Percentiles rank a stretch among this genome's conserved stretches.
Conservation (phyloP, 2,329 filamentous ascomycete genomes). For the Trichoderma lentiforme region DNA sequence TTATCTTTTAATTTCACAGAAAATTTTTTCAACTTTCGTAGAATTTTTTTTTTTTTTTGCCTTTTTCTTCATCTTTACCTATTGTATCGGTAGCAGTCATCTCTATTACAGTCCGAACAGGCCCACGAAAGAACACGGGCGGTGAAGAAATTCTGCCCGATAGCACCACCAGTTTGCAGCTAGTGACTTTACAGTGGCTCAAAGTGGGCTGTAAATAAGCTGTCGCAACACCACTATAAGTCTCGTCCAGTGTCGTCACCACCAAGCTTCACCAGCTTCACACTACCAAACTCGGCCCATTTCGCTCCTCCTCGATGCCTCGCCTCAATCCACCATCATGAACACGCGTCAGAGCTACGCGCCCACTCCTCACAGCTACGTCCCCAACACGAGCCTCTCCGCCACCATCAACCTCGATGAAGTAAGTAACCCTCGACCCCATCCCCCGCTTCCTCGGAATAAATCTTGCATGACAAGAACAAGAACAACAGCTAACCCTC, state of each 20-base stretch:
- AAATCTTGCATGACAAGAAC: background rate
- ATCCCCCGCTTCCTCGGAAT: background rate
- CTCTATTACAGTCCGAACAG: too few relatives aligned
- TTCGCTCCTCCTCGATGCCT: conserved; percentile 28
- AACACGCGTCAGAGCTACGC: conserved; percentile 71
- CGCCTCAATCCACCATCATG: conserved; percentile 40
- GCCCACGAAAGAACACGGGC: conserved; percentile 25
- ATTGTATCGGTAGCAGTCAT: too few relatives aligned
- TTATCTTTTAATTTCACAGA: background rate
- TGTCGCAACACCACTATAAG: conserved; percentile 6
- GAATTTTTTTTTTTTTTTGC: too few relatives aligned
- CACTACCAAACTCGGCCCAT: background rate
- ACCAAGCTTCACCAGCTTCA: background rate
- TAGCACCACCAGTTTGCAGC: background rate
- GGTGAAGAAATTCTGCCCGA: conserved; percentile 36
- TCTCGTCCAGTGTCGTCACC: background rate
- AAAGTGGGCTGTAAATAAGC: background rate
- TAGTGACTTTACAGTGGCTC: background rate
- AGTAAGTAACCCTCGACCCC: conserved; percentile 47
- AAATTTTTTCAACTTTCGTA: too few relatives aligned
- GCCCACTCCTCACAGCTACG: conserved; percentile 86
- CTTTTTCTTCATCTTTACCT: background rate
- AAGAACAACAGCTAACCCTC: conserved; percentile 18
- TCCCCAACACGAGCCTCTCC: conserved; percentile 76
- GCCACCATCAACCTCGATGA: conserved; percentile 93